Percentiles rank a stretch among this genome's conserved stretches.
Evolutionary conservation across 2,329 filamentous ascomycete genomes (phyloP).

Genomic region (Diaporthe australafricana): DNA sequence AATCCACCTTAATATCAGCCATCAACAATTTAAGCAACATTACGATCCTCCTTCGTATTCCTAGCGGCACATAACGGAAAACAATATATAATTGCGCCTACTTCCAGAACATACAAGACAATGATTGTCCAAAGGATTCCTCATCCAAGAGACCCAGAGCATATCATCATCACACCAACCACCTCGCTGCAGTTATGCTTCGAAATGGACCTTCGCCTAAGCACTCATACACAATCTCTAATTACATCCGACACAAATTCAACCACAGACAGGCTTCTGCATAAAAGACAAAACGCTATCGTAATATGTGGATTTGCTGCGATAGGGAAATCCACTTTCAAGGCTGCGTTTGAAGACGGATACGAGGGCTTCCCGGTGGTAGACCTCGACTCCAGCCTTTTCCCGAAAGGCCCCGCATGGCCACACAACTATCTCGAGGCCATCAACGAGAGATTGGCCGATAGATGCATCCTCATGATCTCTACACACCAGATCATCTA

Average conservation of each 20-base stretch:
- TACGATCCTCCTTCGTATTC: neutral
- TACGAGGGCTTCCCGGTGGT: neutral
- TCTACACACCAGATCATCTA: neutral
- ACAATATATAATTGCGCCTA: neutral
- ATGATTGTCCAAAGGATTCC: neutral
- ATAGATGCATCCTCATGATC: neutral
- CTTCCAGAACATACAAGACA: neutral
- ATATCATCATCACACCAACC: neutral
- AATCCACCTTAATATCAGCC: neutral
- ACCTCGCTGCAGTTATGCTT: neutral
- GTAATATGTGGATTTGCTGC: slow-evolving; percentile 15
- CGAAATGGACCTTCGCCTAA: neutral
- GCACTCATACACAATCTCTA: neutral
- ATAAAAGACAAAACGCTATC: neutral
- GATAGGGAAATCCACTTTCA: slow-evolving; percentile 14
- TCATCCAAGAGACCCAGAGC: neutral
- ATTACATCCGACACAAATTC: neutral
- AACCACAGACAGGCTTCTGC: neutral
- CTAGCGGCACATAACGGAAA: no score
- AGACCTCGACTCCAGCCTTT: slow-evolving; percentile 5
- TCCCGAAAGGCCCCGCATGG: neutral
- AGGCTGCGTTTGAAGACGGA: neutral
- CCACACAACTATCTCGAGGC: neutral
- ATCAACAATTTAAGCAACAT: no score
- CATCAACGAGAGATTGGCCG: neutral